These are phyloP conservation scores for Coemansia sp. DNA, from an alignment of 192 early-diverging fungal species.

Conservation along the genomic window DNA sequence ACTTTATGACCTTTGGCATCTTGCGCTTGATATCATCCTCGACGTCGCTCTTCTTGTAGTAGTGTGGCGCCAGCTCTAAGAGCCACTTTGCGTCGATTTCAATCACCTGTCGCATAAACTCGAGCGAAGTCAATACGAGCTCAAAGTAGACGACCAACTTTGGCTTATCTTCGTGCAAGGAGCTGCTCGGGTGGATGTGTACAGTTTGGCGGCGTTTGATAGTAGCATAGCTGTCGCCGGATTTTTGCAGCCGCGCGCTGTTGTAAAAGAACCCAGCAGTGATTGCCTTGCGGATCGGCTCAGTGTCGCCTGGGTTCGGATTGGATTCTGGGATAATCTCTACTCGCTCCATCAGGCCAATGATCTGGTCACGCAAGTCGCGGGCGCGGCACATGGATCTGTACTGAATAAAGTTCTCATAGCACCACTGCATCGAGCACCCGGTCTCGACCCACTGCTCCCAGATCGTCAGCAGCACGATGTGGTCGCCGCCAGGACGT, in stretches of 20 bases:
- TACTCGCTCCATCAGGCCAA: constrained; percentile 87
- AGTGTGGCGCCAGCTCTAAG: constrained; percentile 80
- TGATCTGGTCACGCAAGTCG: constrained; percentile 93
- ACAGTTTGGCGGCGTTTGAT: constrained; percentile 91
- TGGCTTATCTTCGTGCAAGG: constrained; percentile 77
- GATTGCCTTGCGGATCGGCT: constrained; percentile 89
- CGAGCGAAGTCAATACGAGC: constrained; percentile 87
- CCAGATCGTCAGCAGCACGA: constrained; percentile 91
- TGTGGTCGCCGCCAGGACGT: constrained; percentile 92
- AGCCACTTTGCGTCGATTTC: constrained; percentile 88
- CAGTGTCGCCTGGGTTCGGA: constrained; percentile 80
- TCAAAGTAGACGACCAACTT: constrained; percentile 92
- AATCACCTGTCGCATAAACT: constrained; percentile 95
- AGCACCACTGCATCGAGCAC: constrained; percentile 94
- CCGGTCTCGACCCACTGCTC: constrained; percentile 86
- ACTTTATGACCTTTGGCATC: constrained; percentile 46
- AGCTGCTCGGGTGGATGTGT: constrained; percentile 88
- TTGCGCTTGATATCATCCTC: constrained; percentile 50
- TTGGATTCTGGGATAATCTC: constrained; percentile 85
- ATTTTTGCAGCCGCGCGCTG: constrained; percentile 76
- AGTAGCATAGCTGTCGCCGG: constrained; percentile 91
- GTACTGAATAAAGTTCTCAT: constrained; percentile 96
- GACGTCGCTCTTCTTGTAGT: constrained; percentile 91
- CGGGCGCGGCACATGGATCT: constrained; percentile 86
- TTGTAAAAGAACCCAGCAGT: constrained; percentile 97